phyloP scores from a whole-genome alignment of 2,329 filamentous ascomycete genomes.

The Colletotrichum salicis region DNA sequence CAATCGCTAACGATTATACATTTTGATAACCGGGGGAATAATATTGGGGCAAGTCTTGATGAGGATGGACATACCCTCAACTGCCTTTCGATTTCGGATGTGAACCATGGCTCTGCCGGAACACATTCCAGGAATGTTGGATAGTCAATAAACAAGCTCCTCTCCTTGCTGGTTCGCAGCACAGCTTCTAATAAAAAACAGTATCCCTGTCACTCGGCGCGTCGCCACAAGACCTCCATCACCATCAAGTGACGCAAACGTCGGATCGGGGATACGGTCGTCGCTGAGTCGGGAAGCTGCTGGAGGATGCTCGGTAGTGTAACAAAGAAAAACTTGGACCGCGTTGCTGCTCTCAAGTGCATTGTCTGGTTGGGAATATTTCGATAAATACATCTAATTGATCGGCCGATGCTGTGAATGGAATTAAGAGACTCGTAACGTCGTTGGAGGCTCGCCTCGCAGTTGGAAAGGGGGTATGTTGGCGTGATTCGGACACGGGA shows the following conservation, averaged over 20 bases:
- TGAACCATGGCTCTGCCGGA: slow-evolving; percentile 25
- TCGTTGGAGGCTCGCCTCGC: slow-evolving; percentile 36
- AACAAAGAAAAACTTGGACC: slow-evolving; percentile 25
- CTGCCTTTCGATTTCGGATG: background rate
- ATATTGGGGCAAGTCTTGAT: background rate
- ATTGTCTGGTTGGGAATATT: slow-evolving; percentile 26
- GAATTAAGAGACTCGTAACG: slow-evolving; percentile 38
- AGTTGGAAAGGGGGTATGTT: slow-evolving; percentile 23
- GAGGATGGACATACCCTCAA: background rate
- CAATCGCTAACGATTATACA: slow-evolving; percentile 34
- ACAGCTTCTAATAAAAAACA: background rate
- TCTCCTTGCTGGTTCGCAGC: background rate
- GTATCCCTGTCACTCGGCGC: slow-evolving; percentile 4
- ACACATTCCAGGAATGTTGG: background rate
- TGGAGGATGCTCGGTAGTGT: slow-evolving; percentile 1
- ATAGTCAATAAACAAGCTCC: slow-evolving; percentile 15
- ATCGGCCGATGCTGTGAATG: slow-evolving; percentile 29
- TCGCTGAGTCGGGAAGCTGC: slow-evolving; percentile 8
- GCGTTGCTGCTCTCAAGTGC: slow-evolving; percentile 26
- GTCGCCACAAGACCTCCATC: background rate
- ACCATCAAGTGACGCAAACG: slow-evolving; percentile 10
- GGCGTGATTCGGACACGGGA: slow-evolving; percentile 18
- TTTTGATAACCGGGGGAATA: slow-evolving; percentile 25
- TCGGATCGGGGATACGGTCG: background rate
- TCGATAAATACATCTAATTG: slow-evolving; percentile 35